A percentile compares a stretch with the other conserved stretches of the same genome.
phyloP scores from a whole-genome alignment of 805 yeast genomes.

The Candida koratica region DNA sequence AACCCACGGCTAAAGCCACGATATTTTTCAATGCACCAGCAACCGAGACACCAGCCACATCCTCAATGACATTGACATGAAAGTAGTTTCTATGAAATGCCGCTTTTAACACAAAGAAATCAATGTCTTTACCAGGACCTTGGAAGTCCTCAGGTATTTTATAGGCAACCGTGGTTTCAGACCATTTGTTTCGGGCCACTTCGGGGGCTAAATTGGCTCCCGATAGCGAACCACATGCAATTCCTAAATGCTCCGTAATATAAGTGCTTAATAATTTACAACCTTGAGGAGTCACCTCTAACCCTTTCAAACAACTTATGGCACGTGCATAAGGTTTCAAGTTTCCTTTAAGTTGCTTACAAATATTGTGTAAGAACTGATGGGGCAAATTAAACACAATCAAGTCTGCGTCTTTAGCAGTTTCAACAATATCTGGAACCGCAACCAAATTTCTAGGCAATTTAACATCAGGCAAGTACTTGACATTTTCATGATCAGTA shows the following conservation, averaged over 20 bases:
- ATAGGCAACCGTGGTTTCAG: conserved; percentile 46
- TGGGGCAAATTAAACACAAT: conserved; percentile 45
- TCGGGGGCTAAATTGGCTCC: conserved; percentile 48
- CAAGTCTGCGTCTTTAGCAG: conserved; percentile 41
- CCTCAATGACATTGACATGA: conserved; percentile 44
- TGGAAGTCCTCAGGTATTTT: conserved; percentile 35
- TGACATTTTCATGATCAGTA: conserved; percentile 41
- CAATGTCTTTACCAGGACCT: conserved; percentile 42
- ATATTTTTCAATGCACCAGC: conserved; percentile 47
- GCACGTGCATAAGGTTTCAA: conserved; percentile 38
- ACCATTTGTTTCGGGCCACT: conserved; percentile 45
- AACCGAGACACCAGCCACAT: conserved; percentile 44
- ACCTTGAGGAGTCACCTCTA: conserved; percentile 41
- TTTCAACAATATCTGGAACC: conserved; percentile 34
- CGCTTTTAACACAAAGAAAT: conserved; percentile 35
- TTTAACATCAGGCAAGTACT: conserved; percentile 40
- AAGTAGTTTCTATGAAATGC: conserved; percentile 46
- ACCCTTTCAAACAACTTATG: conserved; percentile 44
- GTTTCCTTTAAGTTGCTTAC: conserved; percentile 38
- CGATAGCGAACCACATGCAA: conserved; percentile 43
- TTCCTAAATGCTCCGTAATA: conserved; percentile 41
- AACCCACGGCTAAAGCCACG: conserved; percentile 45
- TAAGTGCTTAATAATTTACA: conserved; percentile 43
- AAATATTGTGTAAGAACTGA: conserved; percentile 40
- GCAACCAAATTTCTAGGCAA: conserved; percentile 42